A percentile compares a stretch with the other conserved stretches of the same genome.
These are phyloP conservation scores for Solanum chmielewskii DNA, from an alignment of 257 asterid genomes.

Conservation along the genomic window DNA sequence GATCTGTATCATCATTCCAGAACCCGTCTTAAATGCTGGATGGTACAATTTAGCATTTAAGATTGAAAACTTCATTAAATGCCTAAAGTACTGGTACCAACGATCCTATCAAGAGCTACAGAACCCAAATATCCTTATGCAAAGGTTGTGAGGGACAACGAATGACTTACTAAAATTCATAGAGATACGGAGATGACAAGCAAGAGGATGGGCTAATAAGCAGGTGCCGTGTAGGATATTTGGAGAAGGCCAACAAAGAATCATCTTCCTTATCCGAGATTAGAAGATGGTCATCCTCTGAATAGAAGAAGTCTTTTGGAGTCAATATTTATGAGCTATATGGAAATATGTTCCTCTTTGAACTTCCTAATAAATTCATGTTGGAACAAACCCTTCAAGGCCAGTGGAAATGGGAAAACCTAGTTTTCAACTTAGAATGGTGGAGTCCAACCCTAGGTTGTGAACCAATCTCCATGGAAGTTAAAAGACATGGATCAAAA, in stretches of 20 bases:
- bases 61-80: not conserved
- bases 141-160: not conserved
- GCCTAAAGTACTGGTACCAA: not conserved
- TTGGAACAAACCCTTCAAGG: not conserved
- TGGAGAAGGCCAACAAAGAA: not conserved
- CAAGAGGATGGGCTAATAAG: not conserved
- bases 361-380: not conserved
- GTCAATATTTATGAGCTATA: not conserved
- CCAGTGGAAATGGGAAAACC: not conserved
- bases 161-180: not conserved
- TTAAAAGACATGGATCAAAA: not conserved
- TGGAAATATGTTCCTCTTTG: not conserved
- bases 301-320: not conserved
- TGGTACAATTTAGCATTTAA: not conserved
- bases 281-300: not conserved
- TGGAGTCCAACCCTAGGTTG: not conserved
- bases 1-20: not conserved
- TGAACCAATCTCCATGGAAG: not conserved
- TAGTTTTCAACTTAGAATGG: not conserved
- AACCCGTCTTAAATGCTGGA: not conserved
- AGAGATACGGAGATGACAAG: not conserved
- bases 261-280: not conserved
- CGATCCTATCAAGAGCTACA: not conserved
- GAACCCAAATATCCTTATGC: not conserved
- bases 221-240: not conserved